phyloP scores from a whole-genome alignment of 2,329 filamentous ascomycete species.

The Samsoniella hepiali region DNA sequence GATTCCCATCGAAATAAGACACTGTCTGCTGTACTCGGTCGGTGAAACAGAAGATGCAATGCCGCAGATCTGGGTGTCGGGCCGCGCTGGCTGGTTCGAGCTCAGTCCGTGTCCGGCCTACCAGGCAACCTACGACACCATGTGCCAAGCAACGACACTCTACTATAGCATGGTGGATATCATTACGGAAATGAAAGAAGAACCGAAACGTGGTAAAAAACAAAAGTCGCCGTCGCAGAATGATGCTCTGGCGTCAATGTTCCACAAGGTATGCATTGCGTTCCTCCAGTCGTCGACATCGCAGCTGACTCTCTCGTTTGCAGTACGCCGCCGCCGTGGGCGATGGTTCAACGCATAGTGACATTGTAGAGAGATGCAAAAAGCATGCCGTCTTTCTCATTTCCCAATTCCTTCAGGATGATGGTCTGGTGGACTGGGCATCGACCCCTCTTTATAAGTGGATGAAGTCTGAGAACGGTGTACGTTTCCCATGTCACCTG shows the following conservation, averaged over 20 bases:
- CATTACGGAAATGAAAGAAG: conserved; percentile 40
- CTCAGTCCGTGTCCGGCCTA: conserved; percentile 60
- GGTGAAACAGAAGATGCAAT: conserved; percentile 47
- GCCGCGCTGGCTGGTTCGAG: conserved; percentile 64
- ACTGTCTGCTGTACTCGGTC: conserved; percentile 50
- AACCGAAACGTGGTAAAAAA: conserved; percentile 29
- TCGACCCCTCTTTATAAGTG: conserved; percentile 48
- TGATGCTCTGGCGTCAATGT: conserved; percentile 30
- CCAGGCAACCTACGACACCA: conserved; percentile 51
- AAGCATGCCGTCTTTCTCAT: conserved; percentile 52
- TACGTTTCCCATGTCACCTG: conserved; percentile 27
- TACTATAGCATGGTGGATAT: conserved; percentile 61
- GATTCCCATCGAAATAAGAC: conserved; percentile 51
- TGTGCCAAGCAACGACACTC: conserved; percentile 60
- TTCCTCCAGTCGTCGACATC: neutral
- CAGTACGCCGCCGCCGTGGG: conserved; percentile 52
- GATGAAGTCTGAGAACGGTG: conserved; percentile 41
- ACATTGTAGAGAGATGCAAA: conserved; percentile 45
- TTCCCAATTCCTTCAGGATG: conserved; percentile 47
- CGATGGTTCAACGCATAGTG: conserved; percentile 49
- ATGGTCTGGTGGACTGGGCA: conserved; percentile 38
- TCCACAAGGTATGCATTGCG: conserved; percentile 30
- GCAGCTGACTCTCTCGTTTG: neutral
- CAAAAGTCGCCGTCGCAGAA: conserved; percentile 29
- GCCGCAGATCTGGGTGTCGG: conserved; percentile 60